These are phyloP conservation scores for Neurospora terricola DNA, from an alignment of 495 filamentous ascomycete species.

Conservation along the genomic window DNA sequence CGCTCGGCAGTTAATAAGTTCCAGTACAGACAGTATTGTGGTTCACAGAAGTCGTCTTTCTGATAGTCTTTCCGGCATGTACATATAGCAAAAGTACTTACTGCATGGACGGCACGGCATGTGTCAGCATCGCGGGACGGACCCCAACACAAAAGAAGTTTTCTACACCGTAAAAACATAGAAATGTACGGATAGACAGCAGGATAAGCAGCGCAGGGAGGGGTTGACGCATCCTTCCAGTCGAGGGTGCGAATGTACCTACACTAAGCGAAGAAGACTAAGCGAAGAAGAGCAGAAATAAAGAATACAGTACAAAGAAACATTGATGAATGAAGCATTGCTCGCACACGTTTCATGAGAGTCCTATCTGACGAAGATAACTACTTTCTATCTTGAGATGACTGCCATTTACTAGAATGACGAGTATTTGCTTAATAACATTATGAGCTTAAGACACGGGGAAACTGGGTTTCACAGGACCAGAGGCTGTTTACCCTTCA, in stretches of 20 bases:
- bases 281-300: neutral
- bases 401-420: neutral
- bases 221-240: neutral
- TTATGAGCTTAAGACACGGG: neutral
- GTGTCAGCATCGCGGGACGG: neutral
- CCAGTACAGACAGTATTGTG: neutral
- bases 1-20: neutral
- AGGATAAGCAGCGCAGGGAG: neutral
- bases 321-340: neutral
- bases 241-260: neutral
- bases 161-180: neutral
- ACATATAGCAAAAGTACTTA: neutral
- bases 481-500: neutral
- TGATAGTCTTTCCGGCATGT: neutral
- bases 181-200: neutral
- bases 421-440: neutral
- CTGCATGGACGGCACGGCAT: neutral
- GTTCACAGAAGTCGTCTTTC: neutral
- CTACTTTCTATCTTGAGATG: neutral
- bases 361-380: neutral
- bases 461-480: neutral
- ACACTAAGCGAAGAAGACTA: neutral
- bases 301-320: neutral
- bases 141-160: neutral
- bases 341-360: neutral